Evolutionary conservation across 768 basidiomycete genomes (phyloP), one percentile per base, ranked within the genome.

Genomic region (Zangia roseola): DNA sequence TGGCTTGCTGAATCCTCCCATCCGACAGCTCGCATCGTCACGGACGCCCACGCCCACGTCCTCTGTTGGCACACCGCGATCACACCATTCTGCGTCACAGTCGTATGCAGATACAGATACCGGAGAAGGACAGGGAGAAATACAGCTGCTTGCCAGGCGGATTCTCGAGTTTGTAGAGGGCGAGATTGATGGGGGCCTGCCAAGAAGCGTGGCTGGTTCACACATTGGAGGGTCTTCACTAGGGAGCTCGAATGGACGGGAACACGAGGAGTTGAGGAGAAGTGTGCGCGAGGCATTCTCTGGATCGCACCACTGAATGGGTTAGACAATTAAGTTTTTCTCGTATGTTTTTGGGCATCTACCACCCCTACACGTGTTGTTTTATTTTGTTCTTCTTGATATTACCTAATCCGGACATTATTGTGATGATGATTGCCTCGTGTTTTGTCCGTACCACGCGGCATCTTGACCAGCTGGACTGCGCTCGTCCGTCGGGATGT

Each of bases 81-180:
- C 87, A 47, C 81, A 87, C 60, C 80, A 79, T 59, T 84, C 87
- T 17, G 77, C 76, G 49, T 69, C 76, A 28, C 84, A 84, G 47
- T 90, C 88, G 33, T 86, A 88, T 57, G 86, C 86, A 50, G 91
- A 87, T 36, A 91, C 89, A 14, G 88, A 91, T 35, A 82, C 84
- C 3, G 90, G 84, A 3, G 91, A 94, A 49, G 94, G 94, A 8
- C 88, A 90, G 56, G 85, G 88, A 31, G 95, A 97, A 72, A 97
- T 98, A 55, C 86, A 91, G 53, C 73, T 86, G 23, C 80, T 98
- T 37, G 85, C 88, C 8, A 76, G 86, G 38, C 81, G 91, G 54
- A 97, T 97, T 43, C 70, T 94, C 45, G 92, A 94, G 58, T 82
- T 93, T 58, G 84, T 92, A 16, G 91, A 95, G 35, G 81, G 81